A percentile compares a stretch with the other conserved stretches of the same genome.
Conservation (phyloP, 179 eudicot species). For the Beta corolliflora region DNA sequence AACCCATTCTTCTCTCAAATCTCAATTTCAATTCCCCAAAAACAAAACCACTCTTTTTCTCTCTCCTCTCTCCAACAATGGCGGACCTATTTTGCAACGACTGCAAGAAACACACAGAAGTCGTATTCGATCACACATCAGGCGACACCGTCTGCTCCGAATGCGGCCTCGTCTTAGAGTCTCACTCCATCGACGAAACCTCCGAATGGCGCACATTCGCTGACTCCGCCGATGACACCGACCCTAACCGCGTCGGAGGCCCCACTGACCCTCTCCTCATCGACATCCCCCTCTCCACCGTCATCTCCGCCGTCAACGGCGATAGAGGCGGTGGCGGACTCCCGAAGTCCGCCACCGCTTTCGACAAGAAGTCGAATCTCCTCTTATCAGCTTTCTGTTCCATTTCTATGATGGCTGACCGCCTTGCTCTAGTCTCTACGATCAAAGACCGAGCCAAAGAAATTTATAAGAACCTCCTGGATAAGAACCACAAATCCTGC, state of each 20-base stretch:
- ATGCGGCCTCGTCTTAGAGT: slow-evolving; percentile 59
- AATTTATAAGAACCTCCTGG: slow-evolving; percentile 39
- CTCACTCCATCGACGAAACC: slow-evolving; percentile 54
- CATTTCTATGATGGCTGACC: slow-evolving; percentile 54
- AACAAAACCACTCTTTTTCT: neutral
- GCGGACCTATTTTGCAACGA: slow-evolving; percentile 41
- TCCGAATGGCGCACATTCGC: slow-evolving; percentile 69
- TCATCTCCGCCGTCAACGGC: slow-evolving; percentile 2
- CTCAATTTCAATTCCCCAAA: neutral
- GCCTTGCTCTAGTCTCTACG: slow-evolving; percentile 12
- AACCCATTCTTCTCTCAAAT: too few species aligned
- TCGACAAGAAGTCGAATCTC: slow-evolving; percentile 16
- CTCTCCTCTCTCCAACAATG: neutral
- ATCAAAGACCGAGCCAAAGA: slow-evolving; percentile 42
- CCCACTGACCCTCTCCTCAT: slow-evolving; percentile 48
- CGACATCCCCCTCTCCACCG: slow-evolving; percentile 25
- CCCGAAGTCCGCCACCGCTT: neutral
- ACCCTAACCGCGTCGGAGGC: slow-evolving; percentile 54
- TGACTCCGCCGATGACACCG: slow-evolving; percentile 37
- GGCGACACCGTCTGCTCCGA: slow-evolving; percentile 61
- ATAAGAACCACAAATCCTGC: slow-evolving; percentile 29
- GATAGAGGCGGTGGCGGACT: neutral
- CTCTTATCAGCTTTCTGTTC: slow-evolving; percentile 40
- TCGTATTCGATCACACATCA: slow-evolving; percentile 48
- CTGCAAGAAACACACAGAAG: slow-evolving; percentile 48